Conservation (phyloP, 192 early-diverging fungal species). For the Allomyces macrogynus region DNA sequence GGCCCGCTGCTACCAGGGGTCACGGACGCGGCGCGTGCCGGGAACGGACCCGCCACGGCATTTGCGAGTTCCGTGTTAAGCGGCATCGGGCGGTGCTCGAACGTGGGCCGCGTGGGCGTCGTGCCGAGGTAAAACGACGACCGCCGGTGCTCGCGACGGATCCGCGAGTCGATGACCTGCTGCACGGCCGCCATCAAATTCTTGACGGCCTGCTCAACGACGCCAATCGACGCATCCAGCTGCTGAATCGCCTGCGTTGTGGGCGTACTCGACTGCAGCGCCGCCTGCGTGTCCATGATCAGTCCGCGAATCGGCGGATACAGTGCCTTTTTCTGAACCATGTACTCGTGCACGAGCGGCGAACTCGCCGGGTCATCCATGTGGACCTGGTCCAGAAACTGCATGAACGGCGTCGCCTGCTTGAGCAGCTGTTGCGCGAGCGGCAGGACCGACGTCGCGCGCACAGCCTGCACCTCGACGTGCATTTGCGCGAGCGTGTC, state of each 20-base stretch:
- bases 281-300: constrained; percentile 31
- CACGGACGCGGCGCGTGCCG: constrained; percentile 1
- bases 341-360: constrained; percentile 28
- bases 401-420: constrained; percentile 30
- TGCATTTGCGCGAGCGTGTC: neutral
- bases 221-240: constrained; percentile 21
- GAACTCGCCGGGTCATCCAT: constrained; percentile 7
- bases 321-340: constrained; percentile 31
- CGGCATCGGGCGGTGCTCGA: constrained; percentile 5
- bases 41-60: neutral
- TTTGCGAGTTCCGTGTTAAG: constrained; percentile 1
- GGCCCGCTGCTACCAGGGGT: constrained; percentile 3
- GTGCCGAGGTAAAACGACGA: constrained; percentile 6
- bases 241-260: constrained; percentile 17
- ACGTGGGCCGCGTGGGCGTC: constrained; percentile 8
- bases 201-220: constrained; percentile 30
- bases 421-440: constrained; percentile 18
- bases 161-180: constrained; percentile 26
- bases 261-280: constrained; percentile 6
- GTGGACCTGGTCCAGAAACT: constrained; percentile 28
- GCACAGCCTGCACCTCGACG: neutral
- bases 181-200: constrained; percentile 28
- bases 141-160: constrained; percentile 17
- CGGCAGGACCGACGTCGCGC: constrained; percentile 1
- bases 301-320: constrained; percentile 40